Evolutionary conservation across 805 yeast species (phyloP).

Genomic region (Suhomyces vadensis): DNA sequence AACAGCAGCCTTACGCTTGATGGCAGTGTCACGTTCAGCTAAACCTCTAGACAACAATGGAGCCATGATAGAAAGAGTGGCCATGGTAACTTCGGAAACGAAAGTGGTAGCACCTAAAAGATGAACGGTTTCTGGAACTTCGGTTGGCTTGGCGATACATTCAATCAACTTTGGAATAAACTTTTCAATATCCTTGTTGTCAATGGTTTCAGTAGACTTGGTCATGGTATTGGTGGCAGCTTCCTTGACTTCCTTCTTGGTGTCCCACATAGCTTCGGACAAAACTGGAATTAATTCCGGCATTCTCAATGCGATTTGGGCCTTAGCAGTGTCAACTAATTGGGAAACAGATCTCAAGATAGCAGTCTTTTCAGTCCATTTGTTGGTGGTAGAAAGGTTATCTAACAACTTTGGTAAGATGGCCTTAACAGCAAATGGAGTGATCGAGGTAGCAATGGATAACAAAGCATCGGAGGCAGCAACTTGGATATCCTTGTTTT

Average conservation of each 20-base stretch:
- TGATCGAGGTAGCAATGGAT: constrained; percentile 77
- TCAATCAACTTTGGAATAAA: constrained; percentile 96
- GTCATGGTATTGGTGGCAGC: constrained; percentile 96
- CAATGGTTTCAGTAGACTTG: constrained; percentile 95
- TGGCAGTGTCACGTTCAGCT: constrained; percentile 98
- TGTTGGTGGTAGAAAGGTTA: constrained; percentile 70
- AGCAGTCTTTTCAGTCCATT: constrained; percentile 98
- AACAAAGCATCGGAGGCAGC: constrained; percentile 75
- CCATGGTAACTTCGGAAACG: constrained; percentile 99
- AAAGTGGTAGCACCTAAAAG: constrained; percentile 99
- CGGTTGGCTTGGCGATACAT: constrained; percentile 95
- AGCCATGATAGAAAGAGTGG: constrained; percentile 98
- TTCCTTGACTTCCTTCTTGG: constrained; percentile 95
- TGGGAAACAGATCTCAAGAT: constrained; percentile 80
- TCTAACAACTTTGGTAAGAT: constrained; percentile 77
- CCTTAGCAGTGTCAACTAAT: constrained; percentile 92
- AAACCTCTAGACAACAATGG: constrained; percentile 99
- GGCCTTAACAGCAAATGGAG: constrained; percentile 92
- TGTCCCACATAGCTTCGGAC: constrained; percentile 99
- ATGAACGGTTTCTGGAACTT: constrained; percentile 99
- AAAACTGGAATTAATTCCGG: constrained; percentile 98
- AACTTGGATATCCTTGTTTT: constrained; percentile 71
- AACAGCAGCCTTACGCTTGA: constrained; percentile 99
- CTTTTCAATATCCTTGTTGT: constrained; percentile 99
- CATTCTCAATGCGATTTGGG: constrained; percentile 97